phyloP scores from a whole-genome alignment of 2,329 filamentous ascomycete species.

The Furcasterigmium sp. region DNA sequence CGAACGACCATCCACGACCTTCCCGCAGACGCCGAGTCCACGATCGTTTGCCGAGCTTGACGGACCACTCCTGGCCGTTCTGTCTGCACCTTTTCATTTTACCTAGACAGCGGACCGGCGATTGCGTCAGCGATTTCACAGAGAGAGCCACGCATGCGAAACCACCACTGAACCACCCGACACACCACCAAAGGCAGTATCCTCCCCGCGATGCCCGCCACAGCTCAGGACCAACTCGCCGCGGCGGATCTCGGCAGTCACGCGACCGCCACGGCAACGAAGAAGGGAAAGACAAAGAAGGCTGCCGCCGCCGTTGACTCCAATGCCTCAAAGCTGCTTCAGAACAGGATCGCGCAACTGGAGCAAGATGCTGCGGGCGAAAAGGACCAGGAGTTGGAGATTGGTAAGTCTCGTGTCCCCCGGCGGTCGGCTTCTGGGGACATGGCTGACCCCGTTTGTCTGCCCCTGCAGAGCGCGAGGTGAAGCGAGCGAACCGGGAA shows the following conservation, averaged over 20 bases:
- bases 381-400: constrained; percentile 93
- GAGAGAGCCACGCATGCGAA: constrained; percentile 12
- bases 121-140: constrained; percentile 5
- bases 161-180: constrained; percentile 6
- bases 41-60: constrained; percentile 1
- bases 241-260: constrained; percentile 32
- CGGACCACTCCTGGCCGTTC: constrained; percentile 1
- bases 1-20: not conserved
- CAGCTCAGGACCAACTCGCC: constrained; percentile 34
- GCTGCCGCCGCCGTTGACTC: constrained; percentile 56
- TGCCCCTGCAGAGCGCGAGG: constrained; percentile 69
- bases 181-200: constrained; percentile 5
- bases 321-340: constrained; percentile 84
- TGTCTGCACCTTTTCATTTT: constrained; percentile 1
- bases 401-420: constrained; percentile 58
- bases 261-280: constrained; percentile 43
- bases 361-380: constrained; percentile 90
- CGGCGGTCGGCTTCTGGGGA: not conserved
- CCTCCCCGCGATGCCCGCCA: constrained; percentile 29
- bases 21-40: too few species aligned
- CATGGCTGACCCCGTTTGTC: constrained; percentile 22
- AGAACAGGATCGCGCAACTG: constrained; percentile 90
- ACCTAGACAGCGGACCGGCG: too few species aligned
- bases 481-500: constrained; percentile 90
- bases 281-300: constrained; percentile 85